Evolutionary conservation across 352 stramenopile genomes (phyloP), one percentile per base, ranked within the genome.

Genomic region (Phytopythium boreale): DNA sequence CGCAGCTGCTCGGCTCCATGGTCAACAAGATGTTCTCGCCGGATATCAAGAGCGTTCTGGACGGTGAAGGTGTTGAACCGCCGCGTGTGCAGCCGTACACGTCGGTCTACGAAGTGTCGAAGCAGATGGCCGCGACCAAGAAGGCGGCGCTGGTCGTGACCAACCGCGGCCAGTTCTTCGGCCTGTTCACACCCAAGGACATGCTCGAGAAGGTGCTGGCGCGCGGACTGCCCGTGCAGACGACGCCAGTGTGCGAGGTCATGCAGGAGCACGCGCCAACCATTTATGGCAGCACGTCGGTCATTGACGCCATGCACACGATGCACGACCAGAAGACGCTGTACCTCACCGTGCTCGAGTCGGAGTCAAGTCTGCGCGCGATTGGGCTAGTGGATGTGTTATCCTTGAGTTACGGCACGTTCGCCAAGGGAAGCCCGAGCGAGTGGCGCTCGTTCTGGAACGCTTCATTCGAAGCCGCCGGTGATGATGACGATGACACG

Each of bases 101-200:
- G 34, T 98, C 88, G 7, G 84, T 99, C 31, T 88, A 90, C 55
- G 93, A 98, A 69, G 95, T 98, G 37, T 95, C 89, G 4, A 91
- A 93, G 66, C 74, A 95, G 53, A 99, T 99, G 92, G 84, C 96
- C 3, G 80, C 93, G n/a, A 94, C 86, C 14, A 90, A 93, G 62
- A 98, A 98, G 68, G 97, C 96, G 29, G 95, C 95, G 2, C 77
- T 99, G 6, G 92, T 99, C 22, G 93, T 99, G 26, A 95, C 97
- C 62, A 96, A 96, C 68, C 81, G 92, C 39, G 88, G 88, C 0
- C 82, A 97, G 66, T 94, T 98, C 59, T 91, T 98, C 64, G 97
- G 97, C 43, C 87, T 99, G 67, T 98, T 99, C 69, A 98, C 96
- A 0, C 97, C 97, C 26, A 99, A 99, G 72, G 95, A 99, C 72